phyloP scores from a whole-genome alignment of 2,329 filamentous ascomycete genomes.

The Fusarium armeniacum region DNA sequence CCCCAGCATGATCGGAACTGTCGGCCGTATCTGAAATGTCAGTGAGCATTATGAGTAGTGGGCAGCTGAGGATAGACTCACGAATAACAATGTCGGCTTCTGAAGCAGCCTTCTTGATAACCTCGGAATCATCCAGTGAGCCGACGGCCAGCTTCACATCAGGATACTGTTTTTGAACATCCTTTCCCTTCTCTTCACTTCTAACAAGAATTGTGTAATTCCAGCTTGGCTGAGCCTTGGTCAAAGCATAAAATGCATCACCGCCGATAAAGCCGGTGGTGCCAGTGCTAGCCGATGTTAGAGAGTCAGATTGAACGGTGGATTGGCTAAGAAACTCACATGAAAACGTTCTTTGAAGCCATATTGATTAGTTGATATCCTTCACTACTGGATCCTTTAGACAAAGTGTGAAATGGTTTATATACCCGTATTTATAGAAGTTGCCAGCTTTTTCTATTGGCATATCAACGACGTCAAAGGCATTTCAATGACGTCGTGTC shows the following conservation, averaged over 20 bases:
- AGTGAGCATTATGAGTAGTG: rapidly evolving
- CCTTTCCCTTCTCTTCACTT: constrained; percentile 53
- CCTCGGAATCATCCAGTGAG: constrained; percentile 51
- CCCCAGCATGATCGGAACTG: constrained; percentile 61
- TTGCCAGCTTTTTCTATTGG: not conserved
- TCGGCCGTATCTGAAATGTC: constrained; percentile 55
- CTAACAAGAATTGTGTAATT: constrained; percentile 60
- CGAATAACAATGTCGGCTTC: constrained; percentile 56
- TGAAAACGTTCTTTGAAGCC: constrained; percentile 23
- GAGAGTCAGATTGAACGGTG: not conserved
- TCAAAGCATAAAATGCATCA: constrained; percentile 20
- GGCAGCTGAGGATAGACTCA: constrained; percentile 14
- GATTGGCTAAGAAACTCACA: not conserved
- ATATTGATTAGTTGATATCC: not conserved
- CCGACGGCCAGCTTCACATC: constrained; percentile 51
- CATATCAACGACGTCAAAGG: constrained; percentile 22
- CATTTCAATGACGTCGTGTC: constrained; percentile 16
- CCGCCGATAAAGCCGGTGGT: constrained; percentile 31
- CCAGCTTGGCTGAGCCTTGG: constrained; percentile 56
- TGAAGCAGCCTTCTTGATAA: constrained; percentile 51
- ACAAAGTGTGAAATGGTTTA: rapidly evolving
- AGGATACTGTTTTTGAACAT: constrained; percentile 51
- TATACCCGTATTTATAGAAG: not conserved
- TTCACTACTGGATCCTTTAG: not conserved
- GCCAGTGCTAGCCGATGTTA: constrained; percentile 7